These are phyloP conservation scores for Aureobasidium subglaciale DNA, from an alignment of 2,329 filamentous ascomycete species.

Conservation along the genomic window DNA sequence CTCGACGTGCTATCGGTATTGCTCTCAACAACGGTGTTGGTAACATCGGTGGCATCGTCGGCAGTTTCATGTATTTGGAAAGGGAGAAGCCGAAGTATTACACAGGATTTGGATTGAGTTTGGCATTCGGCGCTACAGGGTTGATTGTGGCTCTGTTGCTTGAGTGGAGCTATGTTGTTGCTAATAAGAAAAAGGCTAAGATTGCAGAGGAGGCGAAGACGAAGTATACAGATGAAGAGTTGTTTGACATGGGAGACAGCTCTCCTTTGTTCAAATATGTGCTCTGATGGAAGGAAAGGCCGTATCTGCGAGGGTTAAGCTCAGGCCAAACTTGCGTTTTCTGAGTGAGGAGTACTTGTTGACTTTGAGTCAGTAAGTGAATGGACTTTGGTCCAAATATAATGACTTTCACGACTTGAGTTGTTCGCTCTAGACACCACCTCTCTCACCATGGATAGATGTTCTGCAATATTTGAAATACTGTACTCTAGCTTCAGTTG, in stretches of 20 bases:
- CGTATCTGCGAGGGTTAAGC: too few species aligned
- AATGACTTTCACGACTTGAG: too few species aligned
- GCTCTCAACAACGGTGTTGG: constrained; percentile 34
- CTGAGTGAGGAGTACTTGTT: too few species aligned
- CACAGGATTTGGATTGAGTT: neutral
- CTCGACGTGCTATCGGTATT: constrained; percentile 33
- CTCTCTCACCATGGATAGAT: too few species aligned
- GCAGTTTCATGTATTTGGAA: constrained; percentile 31
- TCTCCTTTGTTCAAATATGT: neutral
- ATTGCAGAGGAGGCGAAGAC: neutral
- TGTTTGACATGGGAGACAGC: neutral
- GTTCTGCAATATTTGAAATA: too few species aligned
- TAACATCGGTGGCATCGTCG: constrained; percentile 37
- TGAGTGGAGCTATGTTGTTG: neutral
- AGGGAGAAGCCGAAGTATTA: constrained; percentile 2
- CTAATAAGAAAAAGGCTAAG: neutral
- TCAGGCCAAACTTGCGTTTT: too few species aligned
- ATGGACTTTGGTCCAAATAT: too few species aligned
- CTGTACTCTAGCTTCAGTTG: too few species aligned
- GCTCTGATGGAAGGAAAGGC: too few species aligned
- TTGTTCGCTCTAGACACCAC: too few species aligned
- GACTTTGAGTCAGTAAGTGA: too few species aligned
- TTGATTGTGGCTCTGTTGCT: neutral
- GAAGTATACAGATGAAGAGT: neutral
- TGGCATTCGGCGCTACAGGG: neutral